Evolutionary conservation across 208 protist species (phyloP).

Genomic region (Acanthamoeba polyphaga): DNA sequence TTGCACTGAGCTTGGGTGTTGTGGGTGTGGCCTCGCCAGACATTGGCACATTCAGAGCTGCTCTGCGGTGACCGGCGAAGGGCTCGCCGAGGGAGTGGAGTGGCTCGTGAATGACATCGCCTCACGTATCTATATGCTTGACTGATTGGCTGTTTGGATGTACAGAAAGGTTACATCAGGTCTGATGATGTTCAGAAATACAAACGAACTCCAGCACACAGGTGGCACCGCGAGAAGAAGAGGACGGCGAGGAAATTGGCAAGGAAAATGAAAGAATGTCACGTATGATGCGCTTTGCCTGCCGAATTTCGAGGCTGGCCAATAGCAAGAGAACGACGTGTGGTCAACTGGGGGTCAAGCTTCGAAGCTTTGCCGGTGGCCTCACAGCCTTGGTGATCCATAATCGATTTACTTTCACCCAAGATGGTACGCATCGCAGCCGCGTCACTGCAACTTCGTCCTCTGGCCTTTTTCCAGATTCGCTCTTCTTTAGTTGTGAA

Average conservation of each 20-base stretch:
- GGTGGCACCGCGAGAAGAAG: too few species aligned
- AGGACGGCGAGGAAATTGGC: not conserved
- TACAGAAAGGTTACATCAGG: too few species aligned
- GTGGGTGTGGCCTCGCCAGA: conserved; percentile 67
- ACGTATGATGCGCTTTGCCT: not conserved
- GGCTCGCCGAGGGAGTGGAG: conserved; percentile 97
- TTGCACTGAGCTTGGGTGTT: too few species aligned
- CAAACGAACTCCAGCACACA: not conserved
- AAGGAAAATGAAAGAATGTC: not conserved
- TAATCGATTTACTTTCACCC: not conserved
- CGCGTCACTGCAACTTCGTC: not conserved
- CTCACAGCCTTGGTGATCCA: not conserved
- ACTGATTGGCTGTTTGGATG: not conserved
- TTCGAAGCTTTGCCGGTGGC: not conserved
- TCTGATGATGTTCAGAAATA: too few species aligned
- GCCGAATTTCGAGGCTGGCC: not conserved
- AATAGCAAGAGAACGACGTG: not conserved
- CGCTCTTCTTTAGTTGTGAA: not conserved
- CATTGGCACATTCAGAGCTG: conserved; percentile 97
- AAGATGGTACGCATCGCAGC: not conserved
- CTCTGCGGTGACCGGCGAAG: conserved; percentile 96
- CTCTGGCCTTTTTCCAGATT: not conserved
- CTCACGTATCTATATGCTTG: conserved; percentile 87
- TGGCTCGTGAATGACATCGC: conserved; percentile 99
- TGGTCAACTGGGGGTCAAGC: conserved; percentile 9